Evolutionary conservation across 2,329 filamentous ascomycete genomes (phyloP), one percentile per base, ranked within the genome.

Genomic region (Fusarium incarnatum): DNA sequence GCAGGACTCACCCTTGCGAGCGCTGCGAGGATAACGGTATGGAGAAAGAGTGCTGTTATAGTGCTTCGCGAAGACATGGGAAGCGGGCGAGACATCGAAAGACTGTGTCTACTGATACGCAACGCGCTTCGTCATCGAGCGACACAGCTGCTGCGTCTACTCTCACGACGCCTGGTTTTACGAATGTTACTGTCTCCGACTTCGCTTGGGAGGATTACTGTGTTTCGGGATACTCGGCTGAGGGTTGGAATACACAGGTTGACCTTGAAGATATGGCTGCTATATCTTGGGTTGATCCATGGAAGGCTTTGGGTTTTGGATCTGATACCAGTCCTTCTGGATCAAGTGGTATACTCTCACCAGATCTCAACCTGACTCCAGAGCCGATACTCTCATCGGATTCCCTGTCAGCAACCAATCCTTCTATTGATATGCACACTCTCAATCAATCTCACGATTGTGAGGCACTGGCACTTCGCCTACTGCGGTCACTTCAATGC

Each of bases 1-100:
- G 67, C 40, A 67, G 64, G 41, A 69, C 67, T 63, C 61, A 67
- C 11, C 67, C 67, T 8, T 69, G 67, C 15, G 67, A 69, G 15
- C 67, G 67, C 32, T 69, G 67, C 18, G 53, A 67, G 30, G 67
- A 69, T 6, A 69, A 48, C 40, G 67, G 67, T 0, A 62, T 52
- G 22, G 67, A 50, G 11, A 56, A 55, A 7, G 41, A 69, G 28
- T 69, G 67, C 41, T 58, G 22, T 32, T 69, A 69, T 27, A 69
- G 67, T 4, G 67, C 44, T 45, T 69, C 67, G 0, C 18, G 52
- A 41, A 30, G 67, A 27, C 61, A 69, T 57, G 67, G 67, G 2
- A 70, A 63, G 34, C 42, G 67, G 23, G 32, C 56, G 34, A 53
- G 67, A 48, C 56, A 67, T 30, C 54, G 61, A 22, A 70, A 67